phyloP scores from a whole-genome alignment of 352 stramenopile genomes.

The Phytophthora pseudosyringae region DNA sequence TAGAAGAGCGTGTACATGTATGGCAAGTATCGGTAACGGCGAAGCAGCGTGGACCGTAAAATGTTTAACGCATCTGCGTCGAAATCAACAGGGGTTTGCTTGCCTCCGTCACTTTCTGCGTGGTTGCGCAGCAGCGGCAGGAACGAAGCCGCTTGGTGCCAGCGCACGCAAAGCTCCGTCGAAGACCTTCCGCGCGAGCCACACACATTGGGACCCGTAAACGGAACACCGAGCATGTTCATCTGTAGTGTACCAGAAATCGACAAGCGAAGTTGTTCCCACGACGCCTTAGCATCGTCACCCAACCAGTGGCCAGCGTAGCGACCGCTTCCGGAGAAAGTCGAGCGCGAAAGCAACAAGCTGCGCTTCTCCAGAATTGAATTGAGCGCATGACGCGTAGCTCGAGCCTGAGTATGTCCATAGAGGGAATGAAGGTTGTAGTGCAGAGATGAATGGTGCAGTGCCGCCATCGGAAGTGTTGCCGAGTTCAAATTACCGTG shows the following conservation, averaged over 20 bases:
- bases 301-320: constrained; percentile 72
- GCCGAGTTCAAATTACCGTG: constrained; percentile 81
- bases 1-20: constrained; percentile 90
- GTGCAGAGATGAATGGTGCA: constrained; percentile 74
- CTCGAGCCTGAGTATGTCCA: constrained; percentile 63
- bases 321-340: constrained; percentile 66
- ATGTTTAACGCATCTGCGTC: constrained; percentile 70
- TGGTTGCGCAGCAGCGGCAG: constrained; percentile 85
- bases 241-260: constrained; percentile 79
- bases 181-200: constrained; percentile 51
- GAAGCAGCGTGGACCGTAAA: constrained; percentile 61
- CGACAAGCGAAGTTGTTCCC: constrained; percentile 78
- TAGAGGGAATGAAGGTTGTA: constrained; percentile 91
- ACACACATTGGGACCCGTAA: constrained; percentile 76
- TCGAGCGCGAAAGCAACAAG: constrained; percentile 73
- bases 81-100: constrained; percentile 74
- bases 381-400: constrained; percentile 58
- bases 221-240: constrained; percentile 77
- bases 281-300: constrained; percentile 59
- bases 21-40: constrained; percentile 77
- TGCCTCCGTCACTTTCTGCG: constrained; percentile 37
- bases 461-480: constrained; percentile 76
- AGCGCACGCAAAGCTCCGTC: constrained; percentile 81
- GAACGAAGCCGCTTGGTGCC: constrained; percentile 83
- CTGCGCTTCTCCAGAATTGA: constrained; percentile 61